Percentiles rank a stretch among this genome's conserved stretches.
Conservation (phyloP, 2,329 filamentous ascomycete species). For the Xylariaceae sp. region DNA sequence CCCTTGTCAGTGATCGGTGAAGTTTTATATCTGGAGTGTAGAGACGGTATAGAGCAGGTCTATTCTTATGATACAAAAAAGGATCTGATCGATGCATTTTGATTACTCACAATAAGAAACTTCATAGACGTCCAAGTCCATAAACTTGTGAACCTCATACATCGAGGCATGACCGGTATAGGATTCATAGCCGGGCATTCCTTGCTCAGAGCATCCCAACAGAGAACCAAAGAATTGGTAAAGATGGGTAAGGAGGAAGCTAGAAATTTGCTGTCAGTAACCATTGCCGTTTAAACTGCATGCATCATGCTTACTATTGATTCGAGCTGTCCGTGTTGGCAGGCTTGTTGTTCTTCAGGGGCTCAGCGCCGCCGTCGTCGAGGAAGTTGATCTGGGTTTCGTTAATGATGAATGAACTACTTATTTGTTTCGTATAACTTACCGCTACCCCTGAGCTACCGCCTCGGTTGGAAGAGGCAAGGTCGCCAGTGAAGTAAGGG, state of each 20-base stretch:
- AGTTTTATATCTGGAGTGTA: background rate
- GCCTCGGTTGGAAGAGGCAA: constrained; percentile 51
- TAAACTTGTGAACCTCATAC: constrained; percentile 57
- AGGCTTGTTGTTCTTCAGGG: constrained; percentile 52
- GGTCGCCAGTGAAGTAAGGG: constrained; percentile 55
- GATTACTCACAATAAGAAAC: constrained; percentile 12
- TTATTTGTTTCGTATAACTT: too few species aligned
- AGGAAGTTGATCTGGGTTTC: constrained; percentile 64
- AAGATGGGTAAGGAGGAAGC: constrained; percentile 56
- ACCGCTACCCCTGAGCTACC: constrained; percentile 39
- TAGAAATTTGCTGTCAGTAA: constrained; percentile 17
- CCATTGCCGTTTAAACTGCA: background rate
- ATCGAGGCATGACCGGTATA: constrained; percentile 45
- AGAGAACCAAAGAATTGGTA: constrained; percentile 59
- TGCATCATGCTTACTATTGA: constrained; percentile 48
- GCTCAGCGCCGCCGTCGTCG: constrained; percentile 54
- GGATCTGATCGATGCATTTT: too few species aligned
- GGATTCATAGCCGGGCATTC: constrained; percentile 44
- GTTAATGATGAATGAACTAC: too few species aligned
- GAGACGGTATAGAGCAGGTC: too few species aligned
- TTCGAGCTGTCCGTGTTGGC: constrained; percentile 46
- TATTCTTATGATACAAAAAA: too few species aligned
- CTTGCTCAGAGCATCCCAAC: constrained; percentile 51
- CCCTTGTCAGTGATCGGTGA: background rate
- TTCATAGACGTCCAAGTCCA: constrained; percentile 44